Evolutionary conservation across 345 rosid species (phyloP), one percentile per base, ranked within the genome.

Genomic region (Eucalyptus regnans): DNA sequence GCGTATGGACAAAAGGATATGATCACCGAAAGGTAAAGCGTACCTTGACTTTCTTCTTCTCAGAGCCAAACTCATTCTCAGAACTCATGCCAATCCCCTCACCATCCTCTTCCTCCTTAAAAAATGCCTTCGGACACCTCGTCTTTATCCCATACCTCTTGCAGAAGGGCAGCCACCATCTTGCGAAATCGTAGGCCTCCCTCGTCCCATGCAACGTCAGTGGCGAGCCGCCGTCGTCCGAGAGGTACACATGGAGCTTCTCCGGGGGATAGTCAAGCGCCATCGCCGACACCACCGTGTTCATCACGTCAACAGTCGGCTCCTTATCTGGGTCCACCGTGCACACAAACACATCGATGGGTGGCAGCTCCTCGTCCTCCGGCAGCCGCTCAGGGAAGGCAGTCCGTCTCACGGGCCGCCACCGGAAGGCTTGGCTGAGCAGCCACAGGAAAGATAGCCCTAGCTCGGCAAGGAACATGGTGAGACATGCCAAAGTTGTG

Each of bases 131-230:
- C 2, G 94, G 95, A 64, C 93, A 89, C 37, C 89, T 87, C 12
- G 86, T 89, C 76, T 79, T 71, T 87, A 92, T 51, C 49, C 88
- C 89, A 29, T 52, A 89, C 90, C 33, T 92, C 89, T 62, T 90
- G 81, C 96, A 93, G 88, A 93, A 95, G 12, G 95, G 95, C 76
- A 94, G 88, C 96, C 96, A 95, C 23, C 23, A 54, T 68, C 88
- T 90, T 3, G 94, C 94, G 85, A 95, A 94, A 48, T 29, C 88
- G 50, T 86, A 91, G 44, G 95, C 94, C 87, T 89, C 95, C 89
- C 88, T 90, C 76, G 87, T 87, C 50, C 90, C 92, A 15, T 9
- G 16, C 90, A 93, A 85, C 7, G 95, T 95, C 83, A 91, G 9
- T 5, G 91, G 81, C n/a, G 93, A 91, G n/a, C 93, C 91, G 3